phyloP scores from a whole-genome alignment of 1,284 basidiomycete genomes.

The Microbotryomycetes sp. region DNA sequence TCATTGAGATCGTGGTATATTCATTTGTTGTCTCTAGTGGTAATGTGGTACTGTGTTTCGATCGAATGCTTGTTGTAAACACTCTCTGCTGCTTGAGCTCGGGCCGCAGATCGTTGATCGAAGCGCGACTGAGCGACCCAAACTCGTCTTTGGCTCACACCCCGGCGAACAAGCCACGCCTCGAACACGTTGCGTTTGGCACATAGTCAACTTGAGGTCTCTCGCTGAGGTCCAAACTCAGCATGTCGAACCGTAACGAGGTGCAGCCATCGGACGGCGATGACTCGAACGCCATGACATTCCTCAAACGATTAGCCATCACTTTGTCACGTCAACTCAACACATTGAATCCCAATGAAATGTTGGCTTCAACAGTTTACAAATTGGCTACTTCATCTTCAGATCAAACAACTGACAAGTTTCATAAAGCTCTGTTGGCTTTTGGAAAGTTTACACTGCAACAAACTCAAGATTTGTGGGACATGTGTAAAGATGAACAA shows the following conservation, averaged over 20 bases:
- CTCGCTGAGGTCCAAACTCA: not conserved
- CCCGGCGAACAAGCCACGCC: too few relatives aligned
- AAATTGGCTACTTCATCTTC: conserved; percentile 49
- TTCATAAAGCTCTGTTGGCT: conserved; percentile 58
- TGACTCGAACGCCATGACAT: not conserved
- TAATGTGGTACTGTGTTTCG: too few relatives aligned
- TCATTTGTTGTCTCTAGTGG: too few relatives aligned
- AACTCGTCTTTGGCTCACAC: conserved; percentile 5
- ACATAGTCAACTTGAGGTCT: too few relatives aligned
- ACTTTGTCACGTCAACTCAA: conserved; percentile 67
- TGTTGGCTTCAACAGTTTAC: conserved; percentile 67
- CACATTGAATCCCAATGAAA: conserved; percentile 70
- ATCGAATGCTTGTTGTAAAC: too few relatives aligned
- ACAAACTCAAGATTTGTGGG: conserved; percentile 52
- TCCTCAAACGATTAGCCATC: conserved; percentile 27
- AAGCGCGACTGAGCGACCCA: not conserved
- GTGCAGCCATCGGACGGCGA: not conserved
- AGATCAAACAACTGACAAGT: conserved; percentile 10
- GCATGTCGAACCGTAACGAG: not conserved
- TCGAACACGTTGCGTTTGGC: too few relatives aligned
- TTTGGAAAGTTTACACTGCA: conserved; percentile 78
- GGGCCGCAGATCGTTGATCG: too few relatives aligned
- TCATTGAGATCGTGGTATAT: too few relatives aligned
- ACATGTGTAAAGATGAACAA: conserved; percentile 30
- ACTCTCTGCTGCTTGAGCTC: too few relatives aligned